Conservation (phyloP, 441 rosid species). For the Rhodomyrtus psidioides region DNA sequence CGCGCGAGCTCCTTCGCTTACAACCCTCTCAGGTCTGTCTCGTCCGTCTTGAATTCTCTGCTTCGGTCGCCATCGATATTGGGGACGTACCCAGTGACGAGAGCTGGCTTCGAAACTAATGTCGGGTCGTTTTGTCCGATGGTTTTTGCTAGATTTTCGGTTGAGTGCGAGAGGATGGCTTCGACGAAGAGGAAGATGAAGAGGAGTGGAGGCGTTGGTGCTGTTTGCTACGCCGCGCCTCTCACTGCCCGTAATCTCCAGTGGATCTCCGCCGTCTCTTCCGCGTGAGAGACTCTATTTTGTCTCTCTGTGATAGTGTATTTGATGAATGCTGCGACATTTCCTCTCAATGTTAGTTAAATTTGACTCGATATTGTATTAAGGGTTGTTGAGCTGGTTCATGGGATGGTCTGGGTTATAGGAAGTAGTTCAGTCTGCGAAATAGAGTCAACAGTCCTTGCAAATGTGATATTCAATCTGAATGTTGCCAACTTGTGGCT, state of each 20-base stretch:
- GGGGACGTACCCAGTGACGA: constrained; percentile 4
- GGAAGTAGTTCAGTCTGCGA: not conserved
- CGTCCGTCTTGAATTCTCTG: not conserved
- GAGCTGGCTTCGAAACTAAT: not conserved
- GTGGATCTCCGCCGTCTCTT: constrained; percentile 61
- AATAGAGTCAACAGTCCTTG: not conserved
- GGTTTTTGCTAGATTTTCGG: constrained; percentile 25
- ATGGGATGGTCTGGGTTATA: not conserved
- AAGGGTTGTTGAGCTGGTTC: not conserved
- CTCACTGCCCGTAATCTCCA: constrained; percentile 45
- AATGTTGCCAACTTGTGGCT: not conserved
- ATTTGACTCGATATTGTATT: not conserved
- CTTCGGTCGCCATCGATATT: not conserved
- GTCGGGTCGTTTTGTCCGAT: not conserved
- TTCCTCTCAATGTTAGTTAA: not conserved
- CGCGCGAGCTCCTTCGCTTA: constrained; percentile 16
- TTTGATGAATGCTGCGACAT: not conserved
- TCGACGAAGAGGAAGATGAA: constrained; percentile 18
- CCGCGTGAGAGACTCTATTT: constrained; percentile 34
- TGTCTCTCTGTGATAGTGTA: not conserved
- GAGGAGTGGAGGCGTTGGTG: constrained; percentile 27
- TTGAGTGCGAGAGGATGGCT: constrained; percentile 15
- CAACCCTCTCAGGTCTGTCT: constrained; percentile 39
- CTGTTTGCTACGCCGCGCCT: constrained; percentile 55
- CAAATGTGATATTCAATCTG: not conserved